Conservation (phyloP, 1,284 basidiomycete genomes). For the Malassezia yamatoensis region DNA sequence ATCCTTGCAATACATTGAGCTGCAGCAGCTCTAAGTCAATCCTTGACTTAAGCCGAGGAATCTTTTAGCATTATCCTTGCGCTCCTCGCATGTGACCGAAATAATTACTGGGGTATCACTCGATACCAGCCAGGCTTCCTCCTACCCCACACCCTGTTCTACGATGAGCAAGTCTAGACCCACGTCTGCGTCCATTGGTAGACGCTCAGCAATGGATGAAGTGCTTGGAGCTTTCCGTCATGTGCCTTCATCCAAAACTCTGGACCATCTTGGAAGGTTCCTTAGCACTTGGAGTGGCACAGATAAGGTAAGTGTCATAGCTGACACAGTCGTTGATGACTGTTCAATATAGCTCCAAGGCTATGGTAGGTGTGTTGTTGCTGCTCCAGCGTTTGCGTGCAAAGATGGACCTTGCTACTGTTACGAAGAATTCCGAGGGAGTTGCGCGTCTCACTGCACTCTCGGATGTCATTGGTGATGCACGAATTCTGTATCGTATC, state of each 20-base stretch:
- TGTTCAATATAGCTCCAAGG: slow-evolving; percentile 40
- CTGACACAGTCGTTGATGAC: slow-evolving; percentile 33
- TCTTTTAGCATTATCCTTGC: neutral
- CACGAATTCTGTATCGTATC: slow-evolving; percentile 39
- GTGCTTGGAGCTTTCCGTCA: slow-evolving; percentile 21
- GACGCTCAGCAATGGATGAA: neutral
- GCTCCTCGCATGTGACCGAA: neutral
- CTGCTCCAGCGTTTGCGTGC: slow-evolving; percentile 33
- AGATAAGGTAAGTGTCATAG: slow-evolving; percentile 27
- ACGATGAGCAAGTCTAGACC: neutral
- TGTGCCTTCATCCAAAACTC: slow-evolving; percentile 27
- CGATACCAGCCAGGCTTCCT: neutral
- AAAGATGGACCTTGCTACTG: slow-evolving; percentile 24
- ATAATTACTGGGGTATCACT: neutral
- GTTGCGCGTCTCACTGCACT: slow-evolving; percentile 28
- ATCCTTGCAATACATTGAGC: neutral
- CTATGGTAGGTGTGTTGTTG: slow-evolving; percentile 36
- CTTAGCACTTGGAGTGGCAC: slow-evolving; percentile 44
- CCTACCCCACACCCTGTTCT: neutral
- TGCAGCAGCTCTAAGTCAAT: neutral
- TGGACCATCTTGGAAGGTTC: slow-evolving; percentile 44
- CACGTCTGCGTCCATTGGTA: neutral
- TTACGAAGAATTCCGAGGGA: slow-evolving; percentile 21
- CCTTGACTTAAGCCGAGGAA: neutral
- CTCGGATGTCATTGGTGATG: slow-evolving; percentile 32